Evolutionary conservation across 139 green algal genomes (phyloP), one percentile per base, ranked within the genome.

Genomic region (Closterium sp.): DNA sequence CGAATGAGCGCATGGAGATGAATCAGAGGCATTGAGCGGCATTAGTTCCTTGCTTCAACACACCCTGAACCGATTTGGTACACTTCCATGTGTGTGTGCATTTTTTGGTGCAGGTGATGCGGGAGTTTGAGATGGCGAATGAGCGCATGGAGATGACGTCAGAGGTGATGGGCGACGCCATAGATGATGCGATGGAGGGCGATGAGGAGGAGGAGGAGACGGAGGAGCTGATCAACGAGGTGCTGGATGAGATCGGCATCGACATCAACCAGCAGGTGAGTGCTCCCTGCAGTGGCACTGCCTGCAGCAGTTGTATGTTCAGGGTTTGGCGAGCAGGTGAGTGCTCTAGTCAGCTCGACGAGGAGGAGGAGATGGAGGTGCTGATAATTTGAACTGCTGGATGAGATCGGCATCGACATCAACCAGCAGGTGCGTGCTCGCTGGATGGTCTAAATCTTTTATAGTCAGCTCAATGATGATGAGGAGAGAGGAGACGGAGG

Each of bases 1-100:
- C 99, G 96, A 99, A 99, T 91, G 97, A 99, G 94, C 95, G 93
- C 22, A 99, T 99, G 98, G 98, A 99, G 93, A 98, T 98, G 97
- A 98, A n/a, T n/a, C n/a, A n/a, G 38, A 50, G 38, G 38, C 38
- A 17, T 50, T 50, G 38, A 50, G 38, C 13, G 38, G 38, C 38
- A 0, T 9, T 7, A 9, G 38, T 17, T 50, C 38, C 38, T 50
- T 50, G 38, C 11, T 50, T 50, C 38, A 17, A 50, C 38, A 50
- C 38, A 50, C 13, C 38, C 38, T 9, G 11, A 50, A n/a, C n/a
- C 38, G 38, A 17, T 50, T 50, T 50, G 38, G 38, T 50, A 9
- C 13, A 17, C 7, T 50, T 50, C 13, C 38, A 50, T 9, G 5
- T 50, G 5, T 50, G 38, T 50, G 38, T 50, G 38, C 38, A 9